phyloP scores from a whole-genome alignment of 345 rosid species.

The Odontarrhena argentea region DNA sequence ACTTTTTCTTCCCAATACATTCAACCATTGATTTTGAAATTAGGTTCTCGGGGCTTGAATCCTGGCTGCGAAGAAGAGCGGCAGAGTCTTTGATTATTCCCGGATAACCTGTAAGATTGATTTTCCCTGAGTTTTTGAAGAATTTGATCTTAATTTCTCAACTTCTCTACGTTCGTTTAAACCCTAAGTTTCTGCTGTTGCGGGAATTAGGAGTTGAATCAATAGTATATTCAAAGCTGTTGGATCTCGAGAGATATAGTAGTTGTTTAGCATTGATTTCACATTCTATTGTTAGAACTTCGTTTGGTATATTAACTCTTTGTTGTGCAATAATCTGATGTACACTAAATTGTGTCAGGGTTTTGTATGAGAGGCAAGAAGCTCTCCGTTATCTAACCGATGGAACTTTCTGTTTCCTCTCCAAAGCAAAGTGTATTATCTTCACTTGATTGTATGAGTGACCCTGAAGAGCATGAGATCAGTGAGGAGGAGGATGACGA shows the following conservation, averaged over 20 bases:
- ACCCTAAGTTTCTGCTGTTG: constrained; percentile 29
- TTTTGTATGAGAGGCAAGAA: constrained; percentile 37
- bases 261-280: constrained; percentile 3
- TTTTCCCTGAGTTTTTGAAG: background rate
- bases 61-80: constrained; percentile 20
- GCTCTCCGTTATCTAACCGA: constrained; percentile 34
- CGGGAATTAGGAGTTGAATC: constrained; percentile 15
- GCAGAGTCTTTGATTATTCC: constrained; percentile 24
- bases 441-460: constrained; percentile 67
- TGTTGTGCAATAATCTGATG: constrained; percentile 28
- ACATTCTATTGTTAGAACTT: constrained; percentile 13
- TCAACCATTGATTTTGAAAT: constrained; percentile 29
- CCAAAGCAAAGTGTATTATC: constrained; percentile 60
- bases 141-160: constrained; percentile 5
- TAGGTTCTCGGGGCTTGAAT: constrained; percentile 26
- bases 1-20: background rate
- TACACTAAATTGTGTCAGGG: constrained; percentile 30
- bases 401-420: constrained; percentile 81
- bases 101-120: constrained; percentile 35
- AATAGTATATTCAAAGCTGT: constrained; percentile 11
- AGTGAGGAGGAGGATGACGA: constrained; percentile 98
- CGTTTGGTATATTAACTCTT: constrained; percentile 17
- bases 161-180: constrained; percentile 35
- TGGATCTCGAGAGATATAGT: constrained; percentile 2
- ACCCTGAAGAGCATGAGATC: constrained; percentile 89